phyloP scores from a whole-genome alignment of 2,329 filamentous ascomycete genomes.

The Colletotrichum spaethianum region DNA sequence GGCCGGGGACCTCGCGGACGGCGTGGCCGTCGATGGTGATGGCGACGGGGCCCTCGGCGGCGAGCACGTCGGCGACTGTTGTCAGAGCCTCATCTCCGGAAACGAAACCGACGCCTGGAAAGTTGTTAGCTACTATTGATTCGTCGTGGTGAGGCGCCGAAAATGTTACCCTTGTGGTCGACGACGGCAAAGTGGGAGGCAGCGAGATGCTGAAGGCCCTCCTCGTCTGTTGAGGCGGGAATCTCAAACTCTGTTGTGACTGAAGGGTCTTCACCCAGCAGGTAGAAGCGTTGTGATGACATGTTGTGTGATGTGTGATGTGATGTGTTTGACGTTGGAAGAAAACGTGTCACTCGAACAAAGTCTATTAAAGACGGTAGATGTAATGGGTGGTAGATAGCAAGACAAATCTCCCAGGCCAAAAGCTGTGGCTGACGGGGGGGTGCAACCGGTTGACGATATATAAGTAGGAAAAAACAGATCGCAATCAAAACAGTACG shows the following conservation, averaged over 20 bases:
- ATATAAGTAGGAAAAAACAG: slow-evolving; percentile 30
- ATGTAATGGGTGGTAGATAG: not conserved
- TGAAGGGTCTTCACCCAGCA: slow-evolving; percentile 57
- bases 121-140: not conserved
- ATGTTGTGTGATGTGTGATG: slow-evolving; percentile 45
- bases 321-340: not conserved
- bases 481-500: slow-evolving; percentile 26
- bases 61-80: slow-evolving; percentile 53
- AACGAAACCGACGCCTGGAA: slow-evolving; percentile 55
- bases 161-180: slow-evolving; percentile 53
- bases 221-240: slow-evolving; percentile 50
- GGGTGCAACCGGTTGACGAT: slow-evolving; percentile 31
- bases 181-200: slow-evolving; percentile 61
- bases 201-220: slow-evolving; percentile 56
- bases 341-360: not conserved
- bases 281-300: slow-evolving; percentile 57
- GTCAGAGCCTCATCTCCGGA: slow-evolving; percentile 50
- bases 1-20: slow-evolving; percentile 65
- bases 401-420: not conserved
- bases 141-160: not conserved
- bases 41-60: slow-evolving; percentile 51
- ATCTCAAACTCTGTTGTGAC: slow-evolving; percentile 55
- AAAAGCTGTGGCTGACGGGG: not conserved
- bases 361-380: not conserved
- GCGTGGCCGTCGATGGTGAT: slow-evolving; percentile 64